Conservation (phyloP, 2,329 filamentous ascomycete species). For the Exophiala alcalophila region DNA sequence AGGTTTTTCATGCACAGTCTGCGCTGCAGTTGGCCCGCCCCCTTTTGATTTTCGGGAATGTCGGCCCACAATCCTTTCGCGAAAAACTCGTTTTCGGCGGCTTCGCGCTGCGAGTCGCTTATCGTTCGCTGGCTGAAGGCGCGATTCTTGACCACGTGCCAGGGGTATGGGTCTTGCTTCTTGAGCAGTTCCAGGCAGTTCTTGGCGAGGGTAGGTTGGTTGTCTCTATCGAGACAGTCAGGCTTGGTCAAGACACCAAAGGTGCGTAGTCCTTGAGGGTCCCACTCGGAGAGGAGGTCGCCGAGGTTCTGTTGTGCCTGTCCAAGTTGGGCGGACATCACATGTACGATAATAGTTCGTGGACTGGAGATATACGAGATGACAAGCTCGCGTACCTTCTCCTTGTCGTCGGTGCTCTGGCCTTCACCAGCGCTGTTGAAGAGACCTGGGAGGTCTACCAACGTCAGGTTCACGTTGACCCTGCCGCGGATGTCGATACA, state of each 20-base stretch:
- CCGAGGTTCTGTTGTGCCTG: slow-evolving; percentile 43
- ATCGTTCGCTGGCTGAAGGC: slow-evolving; percentile 22
- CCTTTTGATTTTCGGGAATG: too few relatives aligned
- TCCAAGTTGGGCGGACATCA: slow-evolving; percentile 45
- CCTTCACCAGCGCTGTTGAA: slow-evolving; percentile 33
- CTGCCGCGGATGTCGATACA: slow-evolving; percentile 43
- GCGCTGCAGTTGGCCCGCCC: too few relatives aligned
- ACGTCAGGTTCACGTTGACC: slow-evolving; percentile 41
- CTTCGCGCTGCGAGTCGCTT: slow-evolving; percentile 23
- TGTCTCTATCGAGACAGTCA: too few relatives aligned
- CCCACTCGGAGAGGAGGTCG: slow-evolving; percentile 33
- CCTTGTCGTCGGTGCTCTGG: slow-evolving; percentile 44
- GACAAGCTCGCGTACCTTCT: slow-evolving; percentile 50
- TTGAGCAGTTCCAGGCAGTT: slow-evolving; percentile 40
- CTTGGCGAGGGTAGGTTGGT: slow-evolving; percentile 33
- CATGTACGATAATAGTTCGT: slow-evolving; percentile 48
- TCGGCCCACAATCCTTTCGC: slow-evolving; percentile 25
- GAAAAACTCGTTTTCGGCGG: slow-evolving; percentile 28
- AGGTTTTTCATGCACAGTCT: too few relatives aligned
- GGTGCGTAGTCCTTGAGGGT: slow-evolving; percentile 18
- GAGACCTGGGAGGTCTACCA: slow-evolving; percentile 48
- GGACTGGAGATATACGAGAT: slow-evolving; percentile 42
- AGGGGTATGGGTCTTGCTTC: slow-evolving; percentile 37
- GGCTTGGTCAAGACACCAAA: slow-evolving; percentile 26
- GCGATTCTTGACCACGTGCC: slow-evolving; percentile 34